Conservation (phyloP, 495 filamentous ascomycete genomes). For the Aspergillus nidulans region DNA sequence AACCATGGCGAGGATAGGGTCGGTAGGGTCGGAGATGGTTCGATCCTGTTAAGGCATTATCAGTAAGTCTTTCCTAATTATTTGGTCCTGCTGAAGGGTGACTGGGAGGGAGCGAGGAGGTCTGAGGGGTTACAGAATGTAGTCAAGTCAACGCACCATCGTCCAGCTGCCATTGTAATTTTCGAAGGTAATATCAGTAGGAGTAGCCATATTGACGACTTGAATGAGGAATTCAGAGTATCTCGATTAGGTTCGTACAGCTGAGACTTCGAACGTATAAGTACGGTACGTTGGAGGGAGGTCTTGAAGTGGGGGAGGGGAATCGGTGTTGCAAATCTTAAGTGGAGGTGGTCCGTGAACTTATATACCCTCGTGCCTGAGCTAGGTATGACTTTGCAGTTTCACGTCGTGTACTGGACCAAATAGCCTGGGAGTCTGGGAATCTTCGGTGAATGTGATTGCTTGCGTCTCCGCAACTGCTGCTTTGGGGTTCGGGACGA, state of each 20-base stretch:
- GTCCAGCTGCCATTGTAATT: constrained; percentile 74
- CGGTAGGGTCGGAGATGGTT: constrained; percentile 64
- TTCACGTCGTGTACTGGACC: neutral
- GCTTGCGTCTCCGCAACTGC: constrained; percentile 3
- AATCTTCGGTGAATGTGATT: neutral
- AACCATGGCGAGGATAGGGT: constrained; percentile 67
- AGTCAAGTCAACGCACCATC: constrained; percentile 55
- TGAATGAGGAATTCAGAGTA: neutral
- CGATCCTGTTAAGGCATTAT: constrained; percentile 59
- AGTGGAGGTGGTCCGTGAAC: neutral
- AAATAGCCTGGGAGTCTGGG: neutral
- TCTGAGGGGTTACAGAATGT: neutral
- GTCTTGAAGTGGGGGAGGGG: neutral
- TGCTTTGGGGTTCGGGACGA: neutral
- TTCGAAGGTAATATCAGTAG: constrained; percentile 62
- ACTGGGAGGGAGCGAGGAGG: neutral
- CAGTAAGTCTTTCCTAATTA: neutral
- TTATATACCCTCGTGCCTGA: neutral
- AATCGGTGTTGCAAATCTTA: neutral
- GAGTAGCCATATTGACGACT: constrained; percentile 71
- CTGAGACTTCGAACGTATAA: neutral
- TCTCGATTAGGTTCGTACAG: neutral
- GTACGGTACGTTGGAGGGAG: neutral
- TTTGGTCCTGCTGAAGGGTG: neutral
- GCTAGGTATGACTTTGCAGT: neutral